Evolutionary conservation across 2,329 filamentous ascomycete species (phyloP), one percentile per base, ranked within the genome.

Genomic region (Paecilomyces fulvus): DNA sequence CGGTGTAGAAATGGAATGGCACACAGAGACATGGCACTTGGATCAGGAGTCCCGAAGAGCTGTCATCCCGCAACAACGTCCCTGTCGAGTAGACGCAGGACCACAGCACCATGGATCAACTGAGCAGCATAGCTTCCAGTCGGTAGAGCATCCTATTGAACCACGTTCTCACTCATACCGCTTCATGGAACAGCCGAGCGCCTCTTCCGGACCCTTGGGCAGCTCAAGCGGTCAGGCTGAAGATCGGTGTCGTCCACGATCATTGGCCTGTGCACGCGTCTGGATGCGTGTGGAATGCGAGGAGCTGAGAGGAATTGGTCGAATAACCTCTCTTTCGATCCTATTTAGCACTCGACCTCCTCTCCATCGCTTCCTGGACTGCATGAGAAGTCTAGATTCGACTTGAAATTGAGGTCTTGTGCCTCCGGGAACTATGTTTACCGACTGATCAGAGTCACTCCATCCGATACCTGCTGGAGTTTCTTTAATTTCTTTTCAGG

Each of bases 71-170:
- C 37, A 43, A 7, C 9, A 31, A 31, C 37, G 14, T 43, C 25
- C 25, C 37, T 43, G n/a, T n/a, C 17, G 14, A n/a, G n/a, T 17
- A 43, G 37, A 43, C 37, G 37, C 37, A 43, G 37, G 37, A 43
- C n/a, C 37, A 43, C 37, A 21, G 9, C 14, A 9, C 17, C 14
- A 43, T 17, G 17, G n/a, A n/a, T 17, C 9, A 7, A 17, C 8
- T 8, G 14, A 43, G 12, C 30, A 31, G 3, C 9, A 10, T 31
- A 11, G 6, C 11, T 37, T 37, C n/a, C 33, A n/a, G 17, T 49
- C 55, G 53, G 49, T 49, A 51, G 52, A 30, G 28, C 12, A 50
- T 54, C 37, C 49, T 52, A 59, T 57, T 55, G 58, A 57, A 55
- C 58, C 55, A 57, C 58, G 58, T 59, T 55, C 54, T 23, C 48